Evolutionary conservation across 2,329 filamentous ascomycete species (phyloP).

Genomic region (Ophiostoma australiae): DNA sequence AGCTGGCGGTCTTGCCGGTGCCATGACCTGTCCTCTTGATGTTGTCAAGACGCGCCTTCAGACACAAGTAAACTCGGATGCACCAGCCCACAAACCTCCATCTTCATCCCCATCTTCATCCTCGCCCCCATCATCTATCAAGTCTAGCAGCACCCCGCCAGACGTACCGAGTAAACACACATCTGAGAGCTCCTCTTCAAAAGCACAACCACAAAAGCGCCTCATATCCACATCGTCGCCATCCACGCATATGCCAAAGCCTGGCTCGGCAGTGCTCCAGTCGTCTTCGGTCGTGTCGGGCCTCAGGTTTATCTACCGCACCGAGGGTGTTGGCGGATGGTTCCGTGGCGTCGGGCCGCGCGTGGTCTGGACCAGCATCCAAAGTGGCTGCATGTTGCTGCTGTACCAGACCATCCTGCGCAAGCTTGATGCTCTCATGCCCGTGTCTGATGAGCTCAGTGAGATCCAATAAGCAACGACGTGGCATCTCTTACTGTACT

Average conservation of each 20-base stretch:
- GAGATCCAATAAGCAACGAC: constrained; percentile 13
- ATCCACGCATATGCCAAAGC: constrained; percentile 72
- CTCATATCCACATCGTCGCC: constrained; percentile 86
- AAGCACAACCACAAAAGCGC: constrained; percentile 51
- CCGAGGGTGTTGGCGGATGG: constrained; percentile 83
- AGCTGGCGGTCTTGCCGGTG: constrained; percentile 86
- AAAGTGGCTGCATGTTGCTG: constrained; percentile 94
- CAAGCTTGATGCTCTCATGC: constrained; percentile 58
- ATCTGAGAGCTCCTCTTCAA: constrained; percentile 26
- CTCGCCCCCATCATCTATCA: constrained; percentile 21
- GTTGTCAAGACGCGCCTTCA: constrained; percentile 97
- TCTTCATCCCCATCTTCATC: constrained; percentile 10
- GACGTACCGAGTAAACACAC: constrained; percentile 24
- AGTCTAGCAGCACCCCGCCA: constrained; percentile 20
- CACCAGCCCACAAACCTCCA: constrained; percentile 19
- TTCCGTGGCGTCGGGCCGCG: constrained; percentile 92
- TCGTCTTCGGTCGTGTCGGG: constrained; percentile 87
- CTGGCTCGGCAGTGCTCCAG: constrained; percentile 73
- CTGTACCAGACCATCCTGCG: constrained; percentile 85
- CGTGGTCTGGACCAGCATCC: constrained; percentile 93
- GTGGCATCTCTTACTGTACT: not conserved
- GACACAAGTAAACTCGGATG: constrained; percentile 65
- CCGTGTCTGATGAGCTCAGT: constrained; percentile 30
- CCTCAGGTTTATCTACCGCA: constrained; percentile 79
- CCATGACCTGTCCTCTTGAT: constrained; percentile 91